Conservation (phyloP, 169 alveolate genomes). For the Perkinsus marinus region DNA sequence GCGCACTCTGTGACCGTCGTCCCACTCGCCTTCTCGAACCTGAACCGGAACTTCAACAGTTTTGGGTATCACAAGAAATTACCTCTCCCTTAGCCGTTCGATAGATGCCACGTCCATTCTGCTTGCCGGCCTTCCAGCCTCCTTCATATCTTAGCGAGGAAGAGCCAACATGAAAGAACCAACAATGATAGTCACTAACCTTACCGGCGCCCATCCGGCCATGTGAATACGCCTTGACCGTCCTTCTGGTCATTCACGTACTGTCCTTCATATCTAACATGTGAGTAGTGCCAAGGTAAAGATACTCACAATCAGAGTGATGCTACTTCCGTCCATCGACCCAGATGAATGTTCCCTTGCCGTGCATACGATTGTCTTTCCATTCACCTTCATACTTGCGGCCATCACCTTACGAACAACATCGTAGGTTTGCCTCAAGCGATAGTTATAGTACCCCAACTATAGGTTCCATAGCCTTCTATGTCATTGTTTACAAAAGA, state of each 20-base stretch:
- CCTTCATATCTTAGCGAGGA: constrained; percentile 22
- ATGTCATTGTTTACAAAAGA: constrained; percentile 50
- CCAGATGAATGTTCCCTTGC: constrained; percentile 63
- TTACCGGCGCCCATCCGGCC: constrained; percentile 34
- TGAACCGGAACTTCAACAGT: not conserved
- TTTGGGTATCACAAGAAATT: not conserved
- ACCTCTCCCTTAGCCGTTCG: not conserved
- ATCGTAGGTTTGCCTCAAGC: constrained; percentile 12
- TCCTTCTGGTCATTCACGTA: constrained; percentile 55
- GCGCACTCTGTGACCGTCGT: not conserved
- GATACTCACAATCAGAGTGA: constrained; percentile 55
- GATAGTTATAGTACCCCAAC: constrained; percentile 36
- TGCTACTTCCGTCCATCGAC: constrained; percentile 53
- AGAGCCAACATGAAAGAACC: constrained; percentile 6
- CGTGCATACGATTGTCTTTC: constrained; percentile 64
- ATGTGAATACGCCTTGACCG: constrained; percentile 58
- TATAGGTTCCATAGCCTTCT: constrained; percentile 62
- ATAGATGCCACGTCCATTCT: constrained; percentile 18
- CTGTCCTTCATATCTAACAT: constrained; percentile 48
- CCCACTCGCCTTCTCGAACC: not conserved
- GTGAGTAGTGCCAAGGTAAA: no score
- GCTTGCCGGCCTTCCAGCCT: constrained; percentile 38
- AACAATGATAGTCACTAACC: not conserved
- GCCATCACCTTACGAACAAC: constrained; percentile 48
- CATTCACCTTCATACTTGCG: constrained; percentile 68